phyloP scores from a whole-genome alignment of 306 rosid genomes.

The Quercus suber region DNA sequence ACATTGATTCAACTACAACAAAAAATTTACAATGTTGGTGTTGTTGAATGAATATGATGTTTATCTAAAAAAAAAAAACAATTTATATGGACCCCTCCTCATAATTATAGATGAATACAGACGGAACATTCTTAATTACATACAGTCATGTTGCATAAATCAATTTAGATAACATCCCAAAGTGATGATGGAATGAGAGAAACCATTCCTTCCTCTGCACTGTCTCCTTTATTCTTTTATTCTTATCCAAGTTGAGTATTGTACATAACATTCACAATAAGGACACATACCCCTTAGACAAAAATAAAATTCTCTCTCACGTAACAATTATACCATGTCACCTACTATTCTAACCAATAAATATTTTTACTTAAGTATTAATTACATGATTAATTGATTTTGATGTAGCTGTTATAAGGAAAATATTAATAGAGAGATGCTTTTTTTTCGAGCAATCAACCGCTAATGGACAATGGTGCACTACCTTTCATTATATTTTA shows the following conservation, averaged over 20 bases:
- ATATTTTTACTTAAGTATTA: no score
- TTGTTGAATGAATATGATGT: neutral
- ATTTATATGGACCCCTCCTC: constrained; percentile 11
- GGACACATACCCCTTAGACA: neutral
- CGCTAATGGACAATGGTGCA: neutral
- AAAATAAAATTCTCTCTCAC: no score
- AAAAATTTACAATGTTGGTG: no score
- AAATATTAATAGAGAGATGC: no score
- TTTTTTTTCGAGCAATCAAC: neutral
- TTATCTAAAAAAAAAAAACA: neutral
- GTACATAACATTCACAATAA: neutral
- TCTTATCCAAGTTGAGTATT: constrained; percentile 9
- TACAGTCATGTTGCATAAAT: constrained; percentile 6
- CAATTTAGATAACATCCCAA: constrained; percentile 10
- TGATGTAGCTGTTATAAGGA: no score
- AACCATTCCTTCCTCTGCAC: neutral
- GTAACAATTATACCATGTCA: no score
- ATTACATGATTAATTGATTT: no score
- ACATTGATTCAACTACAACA: no score
- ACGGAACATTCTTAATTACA: constrained; percentile 18
- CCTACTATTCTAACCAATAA: no score
- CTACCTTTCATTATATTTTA: neutral
- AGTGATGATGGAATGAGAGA: constrained; percentile 17
- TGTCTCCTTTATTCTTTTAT: neutral
- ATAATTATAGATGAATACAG: neutral